Conservation (phyloP, 768 basidiomycete genomes). For the Solioccasus polychromus region DNA sequence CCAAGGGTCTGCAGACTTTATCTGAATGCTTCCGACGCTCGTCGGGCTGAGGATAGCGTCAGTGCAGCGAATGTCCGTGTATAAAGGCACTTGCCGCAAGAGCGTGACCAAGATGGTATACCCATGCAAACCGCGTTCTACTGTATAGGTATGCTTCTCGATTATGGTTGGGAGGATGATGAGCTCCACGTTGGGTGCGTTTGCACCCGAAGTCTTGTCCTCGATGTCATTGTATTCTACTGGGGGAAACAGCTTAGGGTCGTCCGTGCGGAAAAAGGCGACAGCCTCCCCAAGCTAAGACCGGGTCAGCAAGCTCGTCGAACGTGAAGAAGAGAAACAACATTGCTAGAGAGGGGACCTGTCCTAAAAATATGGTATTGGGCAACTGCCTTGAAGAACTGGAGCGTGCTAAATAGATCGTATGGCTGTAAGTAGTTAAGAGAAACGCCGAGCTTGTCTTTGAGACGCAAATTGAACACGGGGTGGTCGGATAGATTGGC, state of each 20-base stretch:
- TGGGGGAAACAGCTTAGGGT: constrained; percentile 29
- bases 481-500: constrained; percentile 70
- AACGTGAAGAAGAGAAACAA: constrained; percentile 20
- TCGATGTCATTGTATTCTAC: constrained; percentile 28
- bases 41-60: constrained; percentile 35
- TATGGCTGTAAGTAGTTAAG: constrained; percentile 37
- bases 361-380: constrained; percentile 44
- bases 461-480: constrained; percentile 48
- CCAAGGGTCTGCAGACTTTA: constrained; percentile 41
- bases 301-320: neutral
- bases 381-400: constrained; percentile 31
- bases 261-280: constrained; percentile 33
- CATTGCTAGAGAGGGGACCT: constrained; percentile 56
- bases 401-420: constrained; percentile 16
- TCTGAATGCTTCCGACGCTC: constrained; percentile 38
- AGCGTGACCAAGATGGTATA: constrained; percentile 18
- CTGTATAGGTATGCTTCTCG: neutral
- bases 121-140: constrained; percentile 12
- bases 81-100: constrained; percentile 22
- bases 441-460: constrained; percentile 47
- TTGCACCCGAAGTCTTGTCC: constrained; percentile 29
- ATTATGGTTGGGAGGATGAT: constrained; percentile 11
- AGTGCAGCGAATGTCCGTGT: neutral
- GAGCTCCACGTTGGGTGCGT: constrained; percentile 31
- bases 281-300: constrained; percentile 28